Conservation (phyloP, 2,329 filamentous ascomycete genomes). For the Fusarium siculi region DNA sequence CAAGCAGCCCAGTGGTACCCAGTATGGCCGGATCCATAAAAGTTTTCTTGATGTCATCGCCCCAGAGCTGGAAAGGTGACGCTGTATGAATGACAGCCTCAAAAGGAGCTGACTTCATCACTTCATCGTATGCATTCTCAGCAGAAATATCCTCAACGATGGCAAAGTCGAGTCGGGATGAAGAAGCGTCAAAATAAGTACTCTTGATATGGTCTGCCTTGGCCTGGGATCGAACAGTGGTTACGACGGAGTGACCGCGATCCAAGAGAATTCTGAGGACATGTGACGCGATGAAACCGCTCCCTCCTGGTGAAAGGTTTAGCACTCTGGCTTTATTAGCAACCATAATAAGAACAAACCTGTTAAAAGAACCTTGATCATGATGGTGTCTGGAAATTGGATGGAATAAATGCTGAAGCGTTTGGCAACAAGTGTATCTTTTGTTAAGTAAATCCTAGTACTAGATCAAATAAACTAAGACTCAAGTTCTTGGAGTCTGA, state of each 20-base stretch:
- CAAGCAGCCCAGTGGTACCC: neutral
- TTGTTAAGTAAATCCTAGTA: neutral
- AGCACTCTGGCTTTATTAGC: too few relatives aligned
- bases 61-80: neutral
- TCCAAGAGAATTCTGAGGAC: neutral
- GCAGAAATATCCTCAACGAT: neutral
- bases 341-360: too few relatives aligned
- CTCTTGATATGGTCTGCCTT: neutral
- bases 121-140: neutral
- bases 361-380: too few relatives aligned
- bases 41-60: neutral
- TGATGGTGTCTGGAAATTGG: neutral
- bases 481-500: fast-evolving
- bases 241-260: neutral
- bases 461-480: too few relatives aligned
- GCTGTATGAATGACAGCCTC: neutral
- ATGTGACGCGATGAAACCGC: neutral
- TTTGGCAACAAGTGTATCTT: neutral
- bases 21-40: neutral
- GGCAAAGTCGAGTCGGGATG: neutral
- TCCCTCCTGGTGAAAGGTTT: neutral
- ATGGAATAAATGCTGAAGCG: neutral
- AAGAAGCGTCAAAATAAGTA: neutral
- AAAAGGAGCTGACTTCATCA: neutral
- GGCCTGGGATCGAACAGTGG: neutral